Percentiles rank a stretch among this genome's conserved stretches.
phyloP scores from a whole-genome alignment of 75 land plant species.

The Pinus tabuliformis region DNA sequence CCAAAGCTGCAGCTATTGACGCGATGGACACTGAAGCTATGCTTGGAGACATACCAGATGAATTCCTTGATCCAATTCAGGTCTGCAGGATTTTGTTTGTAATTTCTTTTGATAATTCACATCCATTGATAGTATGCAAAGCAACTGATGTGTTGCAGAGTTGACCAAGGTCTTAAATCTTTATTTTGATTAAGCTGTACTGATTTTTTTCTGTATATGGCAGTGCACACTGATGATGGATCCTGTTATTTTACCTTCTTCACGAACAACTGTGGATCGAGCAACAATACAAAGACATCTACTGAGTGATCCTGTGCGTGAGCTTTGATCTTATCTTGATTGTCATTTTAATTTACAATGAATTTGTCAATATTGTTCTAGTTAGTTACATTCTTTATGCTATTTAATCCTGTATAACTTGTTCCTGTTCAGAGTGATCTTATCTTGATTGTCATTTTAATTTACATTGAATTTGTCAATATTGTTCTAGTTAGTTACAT shows the following conservation, averaged over 20 bases:
- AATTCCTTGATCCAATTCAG: slow-evolving; percentile 98
- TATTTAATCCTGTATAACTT: not conserved
- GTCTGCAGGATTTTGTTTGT: slow-evolving; percentile 28
- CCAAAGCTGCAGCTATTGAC: slow-evolving; percentile 74
- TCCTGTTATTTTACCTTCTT: slow-evolving; percentile 96
- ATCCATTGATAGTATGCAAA: not conserved
- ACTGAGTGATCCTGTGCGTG: slow-evolving; percentile 80
- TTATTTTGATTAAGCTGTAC: not conserved
- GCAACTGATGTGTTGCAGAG: not conserved
- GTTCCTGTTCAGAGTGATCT: not conserved
- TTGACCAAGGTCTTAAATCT: not conserved
- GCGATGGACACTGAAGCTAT: slow-evolving; percentile 89
- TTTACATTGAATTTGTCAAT: not conserved
- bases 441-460: not conserved
- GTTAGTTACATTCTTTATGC: not conserved
- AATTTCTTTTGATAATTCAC: not conserved
- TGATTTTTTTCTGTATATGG: slow-evolving; percentile 11
- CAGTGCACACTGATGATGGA: slow-evolving; percentile 99
- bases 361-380: not conserved
- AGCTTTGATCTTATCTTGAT: not conserved
- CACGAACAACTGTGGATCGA: slow-evolving; percentile 78
- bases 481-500: not conserved
- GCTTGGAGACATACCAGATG: slow-evolving; percentile 98
- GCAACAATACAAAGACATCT: slow-evolving; percentile 93
- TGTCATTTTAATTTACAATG: not conserved